Evolutionary conservation across 2,329 filamentous ascomycete species (phyloP), one percentile per base, ranked within the genome.

Genomic region (Epichloe uncinata): DNA sequence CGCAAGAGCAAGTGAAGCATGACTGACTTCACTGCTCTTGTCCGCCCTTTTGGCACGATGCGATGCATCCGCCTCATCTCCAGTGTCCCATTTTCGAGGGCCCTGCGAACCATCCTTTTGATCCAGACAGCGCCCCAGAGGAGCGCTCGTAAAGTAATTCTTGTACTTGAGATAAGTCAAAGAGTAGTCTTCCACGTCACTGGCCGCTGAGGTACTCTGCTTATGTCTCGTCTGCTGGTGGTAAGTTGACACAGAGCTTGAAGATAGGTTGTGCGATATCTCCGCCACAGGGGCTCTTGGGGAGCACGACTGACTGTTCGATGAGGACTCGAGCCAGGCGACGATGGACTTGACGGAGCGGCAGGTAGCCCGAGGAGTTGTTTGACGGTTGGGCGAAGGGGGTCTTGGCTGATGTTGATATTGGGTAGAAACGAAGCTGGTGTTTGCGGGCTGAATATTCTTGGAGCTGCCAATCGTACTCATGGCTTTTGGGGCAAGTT

Each of bases 111-210:
- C 30, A 5, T 34, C 30, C n/a, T 47, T 7, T 5, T 47, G 49
- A 41, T 66, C 64, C 2, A 67, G 53, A 45, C 63, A 65, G 30
- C 65, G 53, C 5, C 49, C 57, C 13, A 67, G 53, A 1, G 64
- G 61, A n/a, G 46, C 52, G 41, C 60, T 59, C 1, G 56, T 57
- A 47, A 64, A 65, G 50, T 63, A 68, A 3, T 56, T 48, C 37
- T 60, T 62, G 52, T 66, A 66, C 41, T 61, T 59, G 12, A 66
- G 55, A 16, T 63, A 50, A 3, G 61, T 63, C 50, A 67, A 54
- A 9, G 61, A 64, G 50, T 65, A 60, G 3, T 63, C 60, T 38
- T 63, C 63, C 22, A 59, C 57, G 26, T 56, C 56, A 12, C 49
- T 51, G 2, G 53, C 40, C 22, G 33, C 49, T 3, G 51, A 46